phyloP scores from a whole-genome alignment of 108 stramenopile species.

The Schizochytrium sp. region DNA sequence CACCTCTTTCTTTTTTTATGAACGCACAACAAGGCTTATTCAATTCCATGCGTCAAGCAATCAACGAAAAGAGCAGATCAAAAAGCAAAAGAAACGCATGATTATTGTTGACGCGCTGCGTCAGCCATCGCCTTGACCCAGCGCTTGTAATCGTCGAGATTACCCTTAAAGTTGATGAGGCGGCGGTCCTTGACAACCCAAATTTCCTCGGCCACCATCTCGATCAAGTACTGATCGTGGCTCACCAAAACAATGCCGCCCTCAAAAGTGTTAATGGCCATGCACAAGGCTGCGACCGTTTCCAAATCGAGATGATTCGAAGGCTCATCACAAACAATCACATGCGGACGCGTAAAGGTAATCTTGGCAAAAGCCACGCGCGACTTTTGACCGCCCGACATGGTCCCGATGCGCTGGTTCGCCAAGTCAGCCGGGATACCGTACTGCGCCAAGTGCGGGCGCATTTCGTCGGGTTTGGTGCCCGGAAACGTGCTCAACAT shows the following conservation, averaged over 20 bases:
- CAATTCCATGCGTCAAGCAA: no score
- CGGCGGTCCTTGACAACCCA: constrained; percentile 65
- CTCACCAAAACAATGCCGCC: constrained; percentile 71
- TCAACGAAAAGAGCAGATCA: no score
- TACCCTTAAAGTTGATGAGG: constrained; percentile 52
- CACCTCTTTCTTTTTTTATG: no score
- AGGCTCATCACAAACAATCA: constrained; percentile 90
- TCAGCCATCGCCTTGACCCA: not conserved
- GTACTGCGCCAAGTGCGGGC: constrained; percentile 78
- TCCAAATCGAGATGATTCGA: constrained; percentile 84
- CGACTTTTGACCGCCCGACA: constrained; percentile 89
- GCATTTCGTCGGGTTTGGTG: constrained; percentile 75
- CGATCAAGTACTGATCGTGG: constrained; percentile 78
- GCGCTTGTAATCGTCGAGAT: constrained; percentile 65
- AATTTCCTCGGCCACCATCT: constrained; percentile 63
- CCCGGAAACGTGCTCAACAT: constrained; percentile 69
- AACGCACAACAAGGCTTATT: no score
- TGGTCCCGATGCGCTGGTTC: constrained; percentile 78
- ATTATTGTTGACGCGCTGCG: not conserved
- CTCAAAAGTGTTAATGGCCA: constrained; percentile 63
- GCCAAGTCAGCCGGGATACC: constrained; percentile 82
- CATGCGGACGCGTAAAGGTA: constrained; percentile 82
- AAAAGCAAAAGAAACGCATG: no score
- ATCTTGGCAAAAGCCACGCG: constrained; percentile 89
- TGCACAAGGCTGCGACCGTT: constrained; percentile 73